Percentiles rank a stretch among this genome's conserved stretches.
Conservation (phyloP, 1,139 yeast species). For the Fermentozyma sake region DNA sequence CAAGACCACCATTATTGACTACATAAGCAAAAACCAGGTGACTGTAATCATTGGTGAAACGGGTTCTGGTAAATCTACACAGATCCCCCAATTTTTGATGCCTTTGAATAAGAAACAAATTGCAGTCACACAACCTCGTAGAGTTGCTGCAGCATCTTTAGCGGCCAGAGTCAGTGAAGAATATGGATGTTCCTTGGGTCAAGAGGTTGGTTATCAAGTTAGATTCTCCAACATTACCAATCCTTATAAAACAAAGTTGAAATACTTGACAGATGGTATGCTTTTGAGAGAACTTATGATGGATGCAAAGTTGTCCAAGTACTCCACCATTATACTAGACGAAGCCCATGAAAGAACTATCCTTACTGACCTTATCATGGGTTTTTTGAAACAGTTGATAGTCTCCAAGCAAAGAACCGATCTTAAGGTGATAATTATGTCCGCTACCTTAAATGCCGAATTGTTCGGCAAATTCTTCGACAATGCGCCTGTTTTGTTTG, state of each 20-base stretch:
- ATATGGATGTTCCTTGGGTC: slow-evolving; percentile 71
- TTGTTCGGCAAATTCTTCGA: slow-evolving; percentile 74
- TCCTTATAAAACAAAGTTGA: slow-evolving; percentile 54
- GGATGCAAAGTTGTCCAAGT: slow-evolving; percentile 58
- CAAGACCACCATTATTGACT: slow-evolving; percentile 55
- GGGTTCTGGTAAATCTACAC: slow-evolving; percentile 98
- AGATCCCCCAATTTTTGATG: slow-evolving; percentile 86
- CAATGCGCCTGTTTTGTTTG: slow-evolving; percentile 72
- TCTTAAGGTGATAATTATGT: slow-evolving; percentile 70
- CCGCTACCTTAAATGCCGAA: slow-evolving; percentile 95
- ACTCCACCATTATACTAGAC: slow-evolving; percentile 80
- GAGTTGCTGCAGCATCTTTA: slow-evolving; percentile 94
- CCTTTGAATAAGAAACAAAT: slow-evolving; percentile 50
- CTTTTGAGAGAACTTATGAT: slow-evolving; percentile 84
- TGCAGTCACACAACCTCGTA: slow-evolving; percentile 94
- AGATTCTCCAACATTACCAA: slow-evolving; percentile 55
- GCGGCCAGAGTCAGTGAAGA: slow-evolving; percentile 94
- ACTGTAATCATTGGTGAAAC: slow-evolving; percentile 91
- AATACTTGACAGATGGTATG: slow-evolving; percentile 97
- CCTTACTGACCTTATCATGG: slow-evolving; percentile 83
- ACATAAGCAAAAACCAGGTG: slow-evolving; percentile 55
- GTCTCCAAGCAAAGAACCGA: slow-evolving; percentile 44
- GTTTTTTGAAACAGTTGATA: slow-evolving; percentile 71
- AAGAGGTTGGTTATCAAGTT: slow-evolving; percentile 90
- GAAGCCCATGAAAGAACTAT: slow-evolving; percentile 98